phyloP scores from a whole-genome alignment of 306 rosid genomes.

The Lotus japonicus region DNA sequence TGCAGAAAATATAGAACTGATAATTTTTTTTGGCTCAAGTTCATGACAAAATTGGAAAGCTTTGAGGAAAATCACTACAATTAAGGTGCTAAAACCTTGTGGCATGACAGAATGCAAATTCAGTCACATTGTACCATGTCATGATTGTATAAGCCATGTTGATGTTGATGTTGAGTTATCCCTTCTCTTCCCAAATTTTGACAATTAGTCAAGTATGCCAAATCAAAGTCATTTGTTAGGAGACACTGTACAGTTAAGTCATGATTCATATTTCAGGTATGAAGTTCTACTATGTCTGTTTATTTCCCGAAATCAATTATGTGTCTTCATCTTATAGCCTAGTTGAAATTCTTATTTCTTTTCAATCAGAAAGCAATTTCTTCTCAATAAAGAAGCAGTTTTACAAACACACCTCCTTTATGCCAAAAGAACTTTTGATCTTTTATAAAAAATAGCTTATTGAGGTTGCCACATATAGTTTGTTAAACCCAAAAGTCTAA shows the following conservation, averaged over 20 bases:
- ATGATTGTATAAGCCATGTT: background rate
- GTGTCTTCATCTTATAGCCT: too few relatives aligned
- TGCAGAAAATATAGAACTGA: conserved; percentile 65
- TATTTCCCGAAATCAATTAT: background rate
- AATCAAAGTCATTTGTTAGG: conserved; percentile 1
- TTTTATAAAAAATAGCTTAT: too few relatives aligned
- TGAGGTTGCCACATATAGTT: background rate
- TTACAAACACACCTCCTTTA: too few relatives aligned
- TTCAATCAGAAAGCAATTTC: too few relatives aligned
- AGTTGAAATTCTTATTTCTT: too few relatives aligned
- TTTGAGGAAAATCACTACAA: background rate
- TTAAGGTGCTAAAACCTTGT: background rate
- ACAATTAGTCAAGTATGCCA: background rate
- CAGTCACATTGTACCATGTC: background rate
- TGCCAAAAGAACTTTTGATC: too few relatives aligned
- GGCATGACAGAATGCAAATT: background rate
- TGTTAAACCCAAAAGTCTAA: too few relatives aligned
- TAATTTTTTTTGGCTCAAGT: conserved; percentile 51
- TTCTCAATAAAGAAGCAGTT: too few relatives aligned
- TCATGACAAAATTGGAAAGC: conserved; percentile 20
- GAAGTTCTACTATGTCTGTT: background rate
- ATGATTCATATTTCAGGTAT: background rate
- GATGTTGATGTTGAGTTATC: background rate
- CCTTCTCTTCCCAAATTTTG: background rate
- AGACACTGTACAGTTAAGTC: background rate